Conservation (phyloP, 345 rosid species). For the thale cress (Arabidopsis thaliana) region TAIR10.1 NC_003076.8:1432001-1432500, state of each 20-base stretch:
- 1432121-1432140: constrained; percentile 92
- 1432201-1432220: constrained; percentile 97
- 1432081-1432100: constrained; percentile 14
- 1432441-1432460: neutral
- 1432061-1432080: constrained; percentile 9
- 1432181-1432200: constrained; percentile 87
- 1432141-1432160: constrained; percentile 96
- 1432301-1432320: constrained; percentile 95
- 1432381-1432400: neutral
- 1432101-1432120: constrained; percentile 25
- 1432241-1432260: constrained; percentile 99
- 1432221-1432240: constrained; percentile 98
- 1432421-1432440: constrained; percentile 2
- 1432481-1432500: constrained; percentile 96
- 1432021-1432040: constrained; percentile 18
- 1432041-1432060: constrained; percentile 18
- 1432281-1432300: constrained; percentile 93
- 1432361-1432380: constrained; percentile 11
- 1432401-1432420: neutral
- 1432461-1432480: constrained; percentile 43
- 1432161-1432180: constrained; percentile 97
- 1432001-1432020: constrained; percentile 21
- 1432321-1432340: constrained; percentile 81
- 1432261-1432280: constrained; percentile 89
- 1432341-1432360: neutral